Evolutionary conservation across 306 rosid genomes (phyloP).

Genomic region (Alnus glutinosa): DNA sequence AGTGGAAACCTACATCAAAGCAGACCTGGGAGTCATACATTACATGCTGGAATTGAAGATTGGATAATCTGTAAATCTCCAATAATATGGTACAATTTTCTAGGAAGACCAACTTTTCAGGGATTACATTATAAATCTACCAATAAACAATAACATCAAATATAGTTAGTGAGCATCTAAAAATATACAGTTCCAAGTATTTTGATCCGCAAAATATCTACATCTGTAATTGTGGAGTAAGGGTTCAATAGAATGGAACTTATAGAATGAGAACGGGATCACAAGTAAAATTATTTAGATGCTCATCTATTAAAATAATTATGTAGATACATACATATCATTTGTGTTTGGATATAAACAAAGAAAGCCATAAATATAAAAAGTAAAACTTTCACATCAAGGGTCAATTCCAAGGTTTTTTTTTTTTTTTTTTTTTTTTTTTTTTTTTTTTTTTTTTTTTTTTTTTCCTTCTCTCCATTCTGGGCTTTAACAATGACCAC

Average conservation of each 20-base stretch:
- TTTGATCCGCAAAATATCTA: not conserved
- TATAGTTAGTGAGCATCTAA: not conserved
- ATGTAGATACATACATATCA: not conserved
- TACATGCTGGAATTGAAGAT: not conserved
- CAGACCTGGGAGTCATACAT: not conserved
- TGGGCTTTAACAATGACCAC: not conserved
- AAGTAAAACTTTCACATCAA: not conserved
- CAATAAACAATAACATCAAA: not conserved
- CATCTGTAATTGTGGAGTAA: not conserved
- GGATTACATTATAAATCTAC: not conserved
- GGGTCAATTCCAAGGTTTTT: not conserved
- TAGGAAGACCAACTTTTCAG: conserved; percentile 7
- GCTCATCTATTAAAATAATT: not conserved
- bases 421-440: not conserved
- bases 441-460: not conserved
- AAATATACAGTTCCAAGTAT: not conserved
- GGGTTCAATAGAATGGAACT: not conserved
- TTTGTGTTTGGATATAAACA: not conserved
- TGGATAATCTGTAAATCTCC: not conserved
- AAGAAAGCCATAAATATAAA: not conserved
- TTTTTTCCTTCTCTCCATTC: not conserved
- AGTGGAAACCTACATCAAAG: conserved; percentile 5
- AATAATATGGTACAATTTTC: conserved; percentile 13
- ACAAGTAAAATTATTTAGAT: not conserved
- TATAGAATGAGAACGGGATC: not conserved